A percentile compares a stretch with the other conserved stretches of the same genome.
Evolutionary conservation across 176 grass and related monocot genomes (phyloP).

Genomic region (Oryza coarctata): DNA sequence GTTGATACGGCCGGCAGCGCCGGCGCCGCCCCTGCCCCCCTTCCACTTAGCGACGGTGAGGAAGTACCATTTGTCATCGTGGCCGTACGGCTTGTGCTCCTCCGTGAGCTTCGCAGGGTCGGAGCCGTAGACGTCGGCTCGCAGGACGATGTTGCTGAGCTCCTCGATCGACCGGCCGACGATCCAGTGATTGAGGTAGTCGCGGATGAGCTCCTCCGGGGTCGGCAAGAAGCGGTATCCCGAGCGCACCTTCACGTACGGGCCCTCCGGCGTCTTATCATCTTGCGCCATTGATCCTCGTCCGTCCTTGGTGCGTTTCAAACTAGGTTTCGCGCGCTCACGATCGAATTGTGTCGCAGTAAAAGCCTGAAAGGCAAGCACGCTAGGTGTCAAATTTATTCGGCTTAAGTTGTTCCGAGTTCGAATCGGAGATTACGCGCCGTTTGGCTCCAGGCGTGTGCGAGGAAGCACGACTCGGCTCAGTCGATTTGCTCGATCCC

Average conservation of each 20-base stretch:
- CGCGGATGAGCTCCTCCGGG: not conserved
- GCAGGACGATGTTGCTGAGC: not conserved
- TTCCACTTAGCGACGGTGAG: not conserved
- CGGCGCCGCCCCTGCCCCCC: not conserved
- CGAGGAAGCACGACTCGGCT: too few relatives aligned
- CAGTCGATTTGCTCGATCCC: too few relatives aligned
- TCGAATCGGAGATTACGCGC: too few relatives aligned
- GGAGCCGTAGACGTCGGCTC: not conserved
- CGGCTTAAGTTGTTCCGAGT: too few relatives aligned
- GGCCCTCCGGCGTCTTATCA: too few relatives aligned
- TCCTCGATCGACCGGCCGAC: not conserved
- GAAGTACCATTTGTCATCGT: conserved; percentile 22
- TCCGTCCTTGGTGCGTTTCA: too few relatives aligned
- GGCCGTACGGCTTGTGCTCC: not conserved
- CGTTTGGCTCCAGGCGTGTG: too few relatives aligned
- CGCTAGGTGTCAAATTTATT: too few relatives aligned
- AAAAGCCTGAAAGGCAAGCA: too few relatives aligned
- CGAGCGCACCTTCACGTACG: not conserved
- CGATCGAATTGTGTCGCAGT: too few relatives aligned
- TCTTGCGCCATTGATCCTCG: too few relatives aligned
- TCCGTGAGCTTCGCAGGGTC: not conserved
- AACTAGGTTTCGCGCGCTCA: too few relatives aligned
- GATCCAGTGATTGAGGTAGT: conserved; percentile 32
- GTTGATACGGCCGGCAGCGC: not conserved
- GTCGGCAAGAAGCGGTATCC: conserved; percentile 6